Evolutionary conservation across 2,329 filamentous ascomycete genomes (phyloP), one percentile per base, ranked within the genome.

Genomic region (Fusarium sp.): DNA sequence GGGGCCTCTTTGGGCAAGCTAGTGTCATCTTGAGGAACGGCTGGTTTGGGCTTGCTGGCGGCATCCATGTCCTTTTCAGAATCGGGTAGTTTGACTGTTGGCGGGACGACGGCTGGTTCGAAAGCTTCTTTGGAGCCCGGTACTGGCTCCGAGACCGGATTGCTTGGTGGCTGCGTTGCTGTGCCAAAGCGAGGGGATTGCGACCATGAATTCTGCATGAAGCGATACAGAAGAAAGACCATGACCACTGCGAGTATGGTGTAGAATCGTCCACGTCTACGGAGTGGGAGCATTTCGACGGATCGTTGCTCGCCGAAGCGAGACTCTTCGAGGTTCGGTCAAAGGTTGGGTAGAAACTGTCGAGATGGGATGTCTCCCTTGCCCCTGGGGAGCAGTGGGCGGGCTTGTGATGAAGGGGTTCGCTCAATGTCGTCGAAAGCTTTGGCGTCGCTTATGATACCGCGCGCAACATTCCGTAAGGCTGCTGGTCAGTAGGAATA

Each of bases 231-330:
- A 48, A 84, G 77, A 57, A 88, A 77, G 45, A 86, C 73, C 45
- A 85, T 73, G 53, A 87, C 71, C 59, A 83, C 73, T 50, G 85
- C 81, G 66, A 82, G 82, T 58, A 85, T 71, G 31, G 85, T 72
- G 59, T 88, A 86, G 53, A 87, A 78, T 56, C 87, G 83, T 69
- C 88, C 88, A 71, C 86, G 80, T 67, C 88, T 79, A 47, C 87
- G 84, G 54, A 64, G 61, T 11, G 84, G 73, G 82, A 89, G 86
- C 67, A 69, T 73, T 65, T 37, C 56, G 48, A 53, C 42, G 38
- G 47, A 44, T 58, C 45, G 60, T 57, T 45, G 63, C 65, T 71
- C 69, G 68, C 66, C 60, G 49, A 53, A 39, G 66, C 65, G 66
- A 71, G 67, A 45, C 66, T 70, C 63, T 52, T 44, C 37, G 37